A percentile compares a stretch with the other conserved stretches of the same genome.
phyloP scores from a whole-genome alignment of 169 alveolate species.

The Cryptosporidium viatorum region DNA sequence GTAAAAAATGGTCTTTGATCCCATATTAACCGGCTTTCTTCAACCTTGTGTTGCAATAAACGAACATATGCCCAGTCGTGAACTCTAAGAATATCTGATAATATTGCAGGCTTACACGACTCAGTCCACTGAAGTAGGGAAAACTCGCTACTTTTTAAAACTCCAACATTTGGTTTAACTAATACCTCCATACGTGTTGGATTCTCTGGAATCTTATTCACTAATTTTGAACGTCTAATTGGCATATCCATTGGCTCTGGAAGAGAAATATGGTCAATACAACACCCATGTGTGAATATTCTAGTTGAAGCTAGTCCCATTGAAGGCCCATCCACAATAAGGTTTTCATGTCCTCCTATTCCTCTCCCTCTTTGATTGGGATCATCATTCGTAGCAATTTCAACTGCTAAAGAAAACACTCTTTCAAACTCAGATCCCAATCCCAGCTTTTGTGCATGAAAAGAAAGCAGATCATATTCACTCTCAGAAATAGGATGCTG shows the following conservation, averaged over 20 bases:
- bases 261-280: conserved; percentile 87
- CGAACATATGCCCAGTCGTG: conserved; percentile 94
- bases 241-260: conserved; percentile 93
- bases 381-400: conserved; percentile 51
- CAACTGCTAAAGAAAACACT: conserved; percentile 54
- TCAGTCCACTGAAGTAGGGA: conserved; percentile 83
- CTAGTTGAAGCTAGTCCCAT: conserved; percentile 66
- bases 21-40: conserved; percentile 80
- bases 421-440: conserved; percentile 50
- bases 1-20: conserved; percentile 80
- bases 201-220: conserved; percentile 88
- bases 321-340: conserved; percentile 61
- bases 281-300: conserved; percentile 70
- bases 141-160: conserved; percentile 84
- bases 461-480: conserved; percentile 68
- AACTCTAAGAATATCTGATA: conserved; percentile 94
- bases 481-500: conserved; percentile 75
- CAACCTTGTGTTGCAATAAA: conserved; percentile 78
- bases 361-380: not conserved
- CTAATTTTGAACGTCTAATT: conserved; percentile 83
- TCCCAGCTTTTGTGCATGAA: conserved; percentile 71
- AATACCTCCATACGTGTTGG: conserved; percentile 91
- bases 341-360: not conserved
- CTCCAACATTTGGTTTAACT: conserved; percentile 86
- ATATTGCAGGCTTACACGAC: conserved; percentile 85